phyloP scores from a whole-genome alignment of 352 stramenopile genomes.

The Globisporangium echinulatum region DNA sequence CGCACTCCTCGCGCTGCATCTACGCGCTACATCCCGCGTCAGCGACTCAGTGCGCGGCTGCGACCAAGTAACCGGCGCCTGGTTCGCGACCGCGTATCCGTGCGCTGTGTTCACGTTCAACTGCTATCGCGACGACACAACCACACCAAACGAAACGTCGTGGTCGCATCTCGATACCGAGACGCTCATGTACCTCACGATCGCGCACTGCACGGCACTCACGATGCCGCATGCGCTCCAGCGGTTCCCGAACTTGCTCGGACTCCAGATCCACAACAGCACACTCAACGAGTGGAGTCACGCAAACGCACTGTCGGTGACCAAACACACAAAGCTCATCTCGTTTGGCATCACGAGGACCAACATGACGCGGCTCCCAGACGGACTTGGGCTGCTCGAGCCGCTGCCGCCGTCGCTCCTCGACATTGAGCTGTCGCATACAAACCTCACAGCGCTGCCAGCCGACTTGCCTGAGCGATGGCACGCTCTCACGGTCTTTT shows the following conservation, averaged over 20 bases:
- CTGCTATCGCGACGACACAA: background rate
- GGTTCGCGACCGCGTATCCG: conserved; percentile 16
- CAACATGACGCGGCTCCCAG: conserved; percentile 7
- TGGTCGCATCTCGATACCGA: background rate
- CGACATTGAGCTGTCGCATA: conserved; percentile 17
- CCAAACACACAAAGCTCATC: conserved; percentile 1
- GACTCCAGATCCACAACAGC: conserved; percentile 26
- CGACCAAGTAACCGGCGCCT: background rate
- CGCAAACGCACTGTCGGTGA: background rate
- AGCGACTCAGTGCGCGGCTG: no score
- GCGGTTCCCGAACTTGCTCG: conserved; percentile 21
- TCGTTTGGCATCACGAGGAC: background rate
- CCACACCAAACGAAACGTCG: background rate
- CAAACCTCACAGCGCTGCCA: conserved; percentile 16
- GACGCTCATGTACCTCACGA: conserved; percentile 9
- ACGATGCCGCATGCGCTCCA: conserved; percentile 11
- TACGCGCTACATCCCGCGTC: no score
- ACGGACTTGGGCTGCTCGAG: conserved; percentile 1
- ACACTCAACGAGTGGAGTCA: conserved; percentile 14
- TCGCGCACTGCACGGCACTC: conserved; percentile 5
- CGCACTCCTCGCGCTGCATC: no score
- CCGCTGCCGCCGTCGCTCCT: conserved; percentile 7
- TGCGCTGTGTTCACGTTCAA: conserved; percentile 19
- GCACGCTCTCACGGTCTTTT: conserved; percentile 14
- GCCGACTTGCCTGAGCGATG: conserved; percentile 13